Conservation (phyloP, 192 early-diverging fungal species). For the Coemansia javaensis region DNA sequence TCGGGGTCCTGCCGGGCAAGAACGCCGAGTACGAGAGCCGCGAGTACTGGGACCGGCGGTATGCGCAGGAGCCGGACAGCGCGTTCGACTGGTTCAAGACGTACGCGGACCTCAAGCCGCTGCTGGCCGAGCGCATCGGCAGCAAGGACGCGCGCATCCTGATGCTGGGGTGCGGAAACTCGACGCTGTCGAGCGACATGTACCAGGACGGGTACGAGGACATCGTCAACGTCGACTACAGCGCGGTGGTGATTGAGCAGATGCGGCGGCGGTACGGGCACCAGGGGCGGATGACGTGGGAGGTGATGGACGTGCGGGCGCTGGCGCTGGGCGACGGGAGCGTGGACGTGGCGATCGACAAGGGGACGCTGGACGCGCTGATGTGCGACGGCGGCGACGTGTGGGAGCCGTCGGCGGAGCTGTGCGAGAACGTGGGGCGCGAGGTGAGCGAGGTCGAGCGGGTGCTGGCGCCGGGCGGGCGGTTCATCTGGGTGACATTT, state of each 20-base stretch:
- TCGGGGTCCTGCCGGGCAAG: constrained; percentile 54
- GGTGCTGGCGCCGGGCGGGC: constrained; percentile 68
- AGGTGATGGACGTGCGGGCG: constrained; percentile 74
- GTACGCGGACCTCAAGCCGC: constrained; percentile 63
- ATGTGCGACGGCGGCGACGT: constrained; percentile 82
- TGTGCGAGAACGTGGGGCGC: constrained; percentile 57
- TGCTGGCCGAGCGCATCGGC: constrained; percentile 53
- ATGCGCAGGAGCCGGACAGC: constrained; percentile 43
- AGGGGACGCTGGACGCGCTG: constrained; percentile 89
- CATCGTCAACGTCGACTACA: constrained; percentile 79
- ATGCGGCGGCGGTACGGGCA: constrained; percentile 55
- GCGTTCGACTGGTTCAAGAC: constrained; percentile 91
- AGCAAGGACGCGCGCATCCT: constrained; percentile 60
- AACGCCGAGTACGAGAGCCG: constrained; percentile 67
- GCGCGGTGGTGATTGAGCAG: constrained; percentile 67
- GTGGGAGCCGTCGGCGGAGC: constrained; percentile 76
- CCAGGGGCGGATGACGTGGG: constrained; percentile 43
- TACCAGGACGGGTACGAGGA: constrained; percentile 68
- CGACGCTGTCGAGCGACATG: constrained; percentile 72
- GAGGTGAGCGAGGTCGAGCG: constrained; percentile 77
- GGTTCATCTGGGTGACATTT: constrained; percentile 87
- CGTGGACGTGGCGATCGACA: constrained; percentile 80
- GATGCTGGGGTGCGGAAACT: constrained; percentile 88
- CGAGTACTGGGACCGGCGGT: constrained; percentile 75
- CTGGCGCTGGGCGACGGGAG: constrained; percentile 57